A percentile compares a stretch with the other conserved stretches of the same genome.
Conservation (phyloP, 192 early-diverging fungal species). For the Phycomyces nitens region DNA sequence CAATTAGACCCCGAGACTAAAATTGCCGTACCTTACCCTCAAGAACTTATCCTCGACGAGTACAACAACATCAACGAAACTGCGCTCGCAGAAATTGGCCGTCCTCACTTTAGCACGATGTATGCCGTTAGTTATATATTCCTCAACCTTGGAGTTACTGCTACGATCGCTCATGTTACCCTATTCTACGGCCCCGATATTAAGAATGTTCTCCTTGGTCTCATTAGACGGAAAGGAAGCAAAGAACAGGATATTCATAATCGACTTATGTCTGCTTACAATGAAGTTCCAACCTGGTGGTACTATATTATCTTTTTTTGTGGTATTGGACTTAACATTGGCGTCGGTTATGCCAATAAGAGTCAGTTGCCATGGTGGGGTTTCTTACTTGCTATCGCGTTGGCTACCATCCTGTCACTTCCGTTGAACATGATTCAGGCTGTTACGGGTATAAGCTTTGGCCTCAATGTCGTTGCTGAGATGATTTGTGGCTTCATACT, state of each 20-base stretch:
- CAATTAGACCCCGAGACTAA: conserved; percentile 38
- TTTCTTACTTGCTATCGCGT: conserved; percentile 27
- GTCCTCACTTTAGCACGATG: conserved; percentile 46
- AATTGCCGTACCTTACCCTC: conserved; percentile 33
- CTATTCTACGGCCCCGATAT: conserved; percentile 68
- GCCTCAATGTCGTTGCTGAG: no score
- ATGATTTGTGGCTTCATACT: no score
- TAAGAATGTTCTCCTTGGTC: conserved; percentile 40
- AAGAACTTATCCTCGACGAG: conserved; percentile 36
- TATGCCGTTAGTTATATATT: conserved; percentile 61
- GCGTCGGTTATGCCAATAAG: conserved; percentile 28
- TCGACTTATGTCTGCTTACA: conserved; percentile 59
- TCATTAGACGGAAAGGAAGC: conserved; percentile 35
- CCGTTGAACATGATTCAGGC: no score
- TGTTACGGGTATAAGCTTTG: no score
- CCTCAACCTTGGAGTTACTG: conserved; percentile 55
- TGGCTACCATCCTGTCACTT: conserved; percentile 39
- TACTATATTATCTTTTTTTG: conserved; percentile 46
- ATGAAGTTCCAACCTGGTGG: conserved; percentile 48
- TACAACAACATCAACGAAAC: conserved; percentile 42
- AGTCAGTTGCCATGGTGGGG: conserved; percentile 35
- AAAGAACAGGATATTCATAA: conserved; percentile 53
- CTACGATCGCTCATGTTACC: conserved; percentile 55
- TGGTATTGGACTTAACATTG: conserved; percentile 45
- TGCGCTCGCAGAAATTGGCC: conserved; percentile 43